A percentile compares a stretch with the other conserved stretches of the same genome.
Evolutionary conservation across 148 eudicot species (phyloP).

Genomic region (Gaultheria prostrata): DNA sequence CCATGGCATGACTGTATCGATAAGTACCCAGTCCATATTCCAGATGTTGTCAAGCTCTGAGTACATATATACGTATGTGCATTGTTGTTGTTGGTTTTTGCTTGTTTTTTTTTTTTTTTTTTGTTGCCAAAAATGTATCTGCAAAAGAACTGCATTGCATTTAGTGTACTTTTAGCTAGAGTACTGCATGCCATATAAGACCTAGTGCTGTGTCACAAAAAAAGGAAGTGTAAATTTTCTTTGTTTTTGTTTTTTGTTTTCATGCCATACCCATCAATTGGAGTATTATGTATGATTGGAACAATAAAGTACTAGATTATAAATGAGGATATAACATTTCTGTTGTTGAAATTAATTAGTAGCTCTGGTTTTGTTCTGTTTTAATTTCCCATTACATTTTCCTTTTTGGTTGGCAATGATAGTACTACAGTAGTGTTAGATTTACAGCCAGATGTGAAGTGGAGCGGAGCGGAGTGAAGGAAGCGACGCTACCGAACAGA

Average conservation of each 20-base stretch:
- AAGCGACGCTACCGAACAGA: too few relatives aligned
- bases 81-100: not conserved
- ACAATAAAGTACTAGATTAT: not conserved
- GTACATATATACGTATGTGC: not conserved
- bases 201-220: conserved; percentile 11
- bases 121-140: not conserved
- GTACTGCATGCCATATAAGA: too few relatives aligned
- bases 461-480: too few relatives aligned
- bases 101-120: not conserved
- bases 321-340: not conserved
- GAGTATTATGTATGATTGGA: not conserved
- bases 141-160: not conserved
- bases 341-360: not conserved
- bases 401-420: not conserved
- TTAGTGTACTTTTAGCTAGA: not conserved
- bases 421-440: too few relatives aligned
- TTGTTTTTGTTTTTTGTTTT: not conserved
- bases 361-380: not conserved
- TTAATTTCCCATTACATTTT: not conserved
- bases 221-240: conserved; percentile 6
- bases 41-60: conserved; percentile 58
- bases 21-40: conserved; percentile 66
- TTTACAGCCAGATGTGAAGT: too few relatives aligned
- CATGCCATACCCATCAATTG: not conserved
- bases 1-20: conserved; percentile 71